A percentile compares a stretch with the other conserved stretches of the same genome.
Evolutionary conservation across 179 eudicot species (phyloP).

Genomic region (Beta corolliflora): DNA sequence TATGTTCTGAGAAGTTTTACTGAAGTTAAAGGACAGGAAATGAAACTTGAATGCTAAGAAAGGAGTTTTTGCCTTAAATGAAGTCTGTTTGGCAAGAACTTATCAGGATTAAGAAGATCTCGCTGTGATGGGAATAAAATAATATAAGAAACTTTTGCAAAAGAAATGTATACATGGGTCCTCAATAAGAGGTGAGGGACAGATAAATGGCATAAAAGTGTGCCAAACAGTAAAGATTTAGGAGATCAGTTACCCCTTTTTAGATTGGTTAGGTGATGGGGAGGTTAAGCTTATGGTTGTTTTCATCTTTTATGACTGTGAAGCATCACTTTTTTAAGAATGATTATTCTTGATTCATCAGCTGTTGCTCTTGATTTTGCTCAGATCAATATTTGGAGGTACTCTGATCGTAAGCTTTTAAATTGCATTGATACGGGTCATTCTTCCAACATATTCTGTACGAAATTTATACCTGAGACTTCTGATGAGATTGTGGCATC

Average conservation of each 20-base stretch:
- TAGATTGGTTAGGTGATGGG: neutral
- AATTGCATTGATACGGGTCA: slow-evolving; percentile 85
- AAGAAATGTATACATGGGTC: neutral
- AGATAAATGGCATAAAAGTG: neutral
- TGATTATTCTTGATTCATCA: neutral
- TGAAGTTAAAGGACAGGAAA: neutral
- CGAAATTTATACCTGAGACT: slow-evolving; percentile 94
- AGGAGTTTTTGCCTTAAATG: neutral
- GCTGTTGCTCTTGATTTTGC: slow-evolving; percentile 22
- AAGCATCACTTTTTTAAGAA: neutral
- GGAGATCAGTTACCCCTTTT: neutral
- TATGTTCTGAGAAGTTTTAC: slow-evolving; percentile 3
- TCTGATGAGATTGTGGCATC: slow-evolving; percentile 88
- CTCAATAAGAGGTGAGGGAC: neutral
- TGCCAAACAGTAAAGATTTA: neutral
- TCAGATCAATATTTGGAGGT: slow-evolving; percentile 89
- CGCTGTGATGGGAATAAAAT: neutral
- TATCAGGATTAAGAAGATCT: neutral
- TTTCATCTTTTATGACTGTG: neutral
- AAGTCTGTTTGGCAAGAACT: neutral
- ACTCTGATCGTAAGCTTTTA: slow-evolving; percentile 66
- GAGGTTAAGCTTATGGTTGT: neutral
- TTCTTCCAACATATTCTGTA: slow-evolving; percentile 88
- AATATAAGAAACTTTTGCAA: neutral
- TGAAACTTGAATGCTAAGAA: neutral